Evolutionary conservation across 2,329 filamentous ascomycete species (phyloP).

Genomic region (Penicillium fuscoglaucum): DNA sequence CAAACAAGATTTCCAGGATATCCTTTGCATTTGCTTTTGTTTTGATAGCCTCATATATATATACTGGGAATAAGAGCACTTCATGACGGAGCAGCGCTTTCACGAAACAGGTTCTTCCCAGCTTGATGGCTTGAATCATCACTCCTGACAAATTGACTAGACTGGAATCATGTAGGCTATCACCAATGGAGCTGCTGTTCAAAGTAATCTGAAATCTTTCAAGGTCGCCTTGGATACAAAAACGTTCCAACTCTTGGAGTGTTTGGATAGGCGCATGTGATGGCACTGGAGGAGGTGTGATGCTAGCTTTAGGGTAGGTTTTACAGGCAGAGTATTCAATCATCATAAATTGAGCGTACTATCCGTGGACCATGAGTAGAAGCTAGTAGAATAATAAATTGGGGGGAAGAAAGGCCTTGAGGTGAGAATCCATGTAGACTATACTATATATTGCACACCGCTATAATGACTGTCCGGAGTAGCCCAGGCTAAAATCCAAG

Average conservation of each 20-base stretch:
- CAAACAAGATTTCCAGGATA: not conserved
- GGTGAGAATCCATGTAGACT: not conserved
- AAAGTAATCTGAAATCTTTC: conserved; percentile 17
- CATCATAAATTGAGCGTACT: not conserved
- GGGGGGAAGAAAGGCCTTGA: not conserved
- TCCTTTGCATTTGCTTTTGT: not conserved
- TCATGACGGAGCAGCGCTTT: not conserved
- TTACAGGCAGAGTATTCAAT: not conserved
- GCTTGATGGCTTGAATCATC: conserved; percentile 25
- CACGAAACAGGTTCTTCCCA: not conserved
- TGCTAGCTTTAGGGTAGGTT: not conserved
- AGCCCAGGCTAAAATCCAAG: not conserved
- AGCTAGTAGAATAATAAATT: not conserved
- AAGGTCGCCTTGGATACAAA: conserved; percentile 2
- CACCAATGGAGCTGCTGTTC: not conserved
- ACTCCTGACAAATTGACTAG: conserved; percentile 9
- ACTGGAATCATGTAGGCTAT: not conserved
- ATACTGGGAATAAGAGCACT: not conserved
- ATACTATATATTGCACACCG: not conserved
- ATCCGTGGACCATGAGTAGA: not conserved
- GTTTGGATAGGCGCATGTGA: not conserved
- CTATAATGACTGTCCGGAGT: not conserved
- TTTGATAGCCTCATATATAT: not conserved
- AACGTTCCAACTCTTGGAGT: not conserved
- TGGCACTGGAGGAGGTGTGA: not conserved